A percentile compares a stretch with the other conserved stretches of the same genome.
Conservation (phyloP, 1,284 basidiomycete species). For the Phellinidium pouzarii region DNA sequence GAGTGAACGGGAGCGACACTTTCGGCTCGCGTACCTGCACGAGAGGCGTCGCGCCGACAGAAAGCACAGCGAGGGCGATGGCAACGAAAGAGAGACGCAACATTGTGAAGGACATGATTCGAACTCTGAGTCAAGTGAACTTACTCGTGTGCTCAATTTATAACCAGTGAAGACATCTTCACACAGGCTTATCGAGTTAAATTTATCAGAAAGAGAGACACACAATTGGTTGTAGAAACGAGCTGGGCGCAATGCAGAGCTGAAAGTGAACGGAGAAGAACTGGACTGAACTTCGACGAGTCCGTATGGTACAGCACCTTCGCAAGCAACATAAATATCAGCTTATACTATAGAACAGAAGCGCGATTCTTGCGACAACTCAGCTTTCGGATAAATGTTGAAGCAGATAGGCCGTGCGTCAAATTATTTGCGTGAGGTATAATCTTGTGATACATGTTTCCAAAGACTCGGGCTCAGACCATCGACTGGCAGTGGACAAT, state of each 20-base stretch:
- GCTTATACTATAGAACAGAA: background rate
- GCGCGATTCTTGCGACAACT: background rate
- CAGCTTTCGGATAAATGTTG: background rate
- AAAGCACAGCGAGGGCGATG: background rate
- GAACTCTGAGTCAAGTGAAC: background rate
- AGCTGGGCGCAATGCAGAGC: background rate
- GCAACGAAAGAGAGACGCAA: background rate
- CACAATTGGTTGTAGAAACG: background rate
- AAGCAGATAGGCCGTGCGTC: background rate
- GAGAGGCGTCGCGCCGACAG: background rate
- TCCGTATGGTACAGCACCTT: background rate
- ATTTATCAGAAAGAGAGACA: background rate
- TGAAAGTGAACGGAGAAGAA: background rate
- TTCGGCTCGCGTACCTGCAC: conserved; percentile 15
- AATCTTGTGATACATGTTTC: no score
- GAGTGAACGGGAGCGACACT: conserved; percentile 13
- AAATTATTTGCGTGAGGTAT: no score
- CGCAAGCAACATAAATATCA: background rate
- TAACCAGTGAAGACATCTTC: background rate
- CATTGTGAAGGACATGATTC: background rate
- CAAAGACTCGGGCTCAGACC: no score
- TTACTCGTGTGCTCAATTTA: background rate
- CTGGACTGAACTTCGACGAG: background rate
- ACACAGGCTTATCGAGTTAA: background rate
- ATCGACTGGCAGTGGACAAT: no score